Conservation (phyloP, 1,139 yeast genomes). For the Geotrichum histeridarum region DNA sequence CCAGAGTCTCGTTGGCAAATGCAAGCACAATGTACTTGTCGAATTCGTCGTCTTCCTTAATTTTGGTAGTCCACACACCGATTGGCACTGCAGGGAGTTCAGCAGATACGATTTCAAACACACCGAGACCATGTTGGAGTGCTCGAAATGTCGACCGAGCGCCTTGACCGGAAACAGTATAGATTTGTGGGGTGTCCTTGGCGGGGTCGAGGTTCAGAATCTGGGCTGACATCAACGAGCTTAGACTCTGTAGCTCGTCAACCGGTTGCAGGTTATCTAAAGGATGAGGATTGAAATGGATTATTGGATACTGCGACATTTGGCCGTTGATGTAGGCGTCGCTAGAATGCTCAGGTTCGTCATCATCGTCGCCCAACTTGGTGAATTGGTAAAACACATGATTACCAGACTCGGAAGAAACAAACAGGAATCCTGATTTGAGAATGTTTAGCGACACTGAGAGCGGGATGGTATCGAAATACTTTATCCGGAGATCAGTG, state of each 20-base stretch:
- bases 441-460: conserved; percentile 55
- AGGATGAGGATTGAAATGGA: conserved; percentile 34
- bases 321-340: conserved; percentile 33
- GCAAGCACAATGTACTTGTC: conserved; percentile 68
- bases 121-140: conserved; percentile 55
- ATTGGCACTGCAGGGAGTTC: conserved; percentile 65
- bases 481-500: conserved; percentile 44
- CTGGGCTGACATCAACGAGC: conserved; percentile 55
- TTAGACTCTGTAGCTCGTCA: conserved; percentile 49
- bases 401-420: conserved; percentile 58
- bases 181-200: conserved; percentile 38
- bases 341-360: conserved; percentile 35
- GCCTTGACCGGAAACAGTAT: conserved; percentile 41
- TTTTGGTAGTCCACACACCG: conserved; percentile 56
- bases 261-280: conserved; percentile 57
- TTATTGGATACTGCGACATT: conserved; percentile 29
- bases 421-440: conserved; percentile 70
- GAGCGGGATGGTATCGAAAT: conserved; percentile 71
- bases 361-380: conserved; percentile 56
- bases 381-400: conserved; percentile 72
- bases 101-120: conserved; percentile 62
- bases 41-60: conserved; percentile 42
- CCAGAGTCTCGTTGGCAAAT: conserved; percentile 63
- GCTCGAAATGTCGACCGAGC: conserved; percentile 47
- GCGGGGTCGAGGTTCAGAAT: conserved; percentile 35